Base-by-base conservation (phyloP, 2,329 filamentous ascomycete genomes). In the Didymella pomorum region DNA sequence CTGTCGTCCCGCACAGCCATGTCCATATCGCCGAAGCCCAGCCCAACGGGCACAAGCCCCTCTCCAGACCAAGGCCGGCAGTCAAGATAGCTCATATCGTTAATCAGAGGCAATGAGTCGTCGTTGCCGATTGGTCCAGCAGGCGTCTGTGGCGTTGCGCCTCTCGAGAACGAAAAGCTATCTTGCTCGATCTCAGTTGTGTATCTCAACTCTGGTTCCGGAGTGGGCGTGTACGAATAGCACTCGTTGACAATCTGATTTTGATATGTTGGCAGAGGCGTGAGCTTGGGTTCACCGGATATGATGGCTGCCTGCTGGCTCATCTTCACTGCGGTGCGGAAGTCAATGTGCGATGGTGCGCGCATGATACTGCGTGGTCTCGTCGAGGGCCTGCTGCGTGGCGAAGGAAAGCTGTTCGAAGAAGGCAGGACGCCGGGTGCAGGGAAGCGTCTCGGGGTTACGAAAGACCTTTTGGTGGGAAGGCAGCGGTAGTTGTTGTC, bases 401-500 rank as follows among this genome's bases (percentile, higher is more conserved):
- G 65, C 3, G 70, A 71, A 18, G 60, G 52, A 21, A 67, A 58
- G 25, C 49, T 56, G 26, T 59, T 64, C 26, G 67, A 48, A 7
- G 59, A 61, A 16, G 70, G 62, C 1, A 74, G 59, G 6, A 65
- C 63, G 43, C 58, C 63, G 26, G 66, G 57, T 11, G 73, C 66
- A 5, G 64, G 59, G 48, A 64, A 70, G 50, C 67, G 65, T 57
- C 70, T 74, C 2, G 68, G 64, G 10, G 66, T 62, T 37, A 68
- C 64, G 18, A 71, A 66, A 39, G 66, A 56, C 47, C 71, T 74
- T 52, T 67, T 71, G 25, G 54, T 54, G 12, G 68, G 53, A 16
- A 67, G 62, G n/a, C 63, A 62, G 37, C 71, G 69, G 58, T 75
- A 70, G 60, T 58, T 70, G 60, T 67, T 73, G 42, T 75, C 73